Conservation (phyloP, 306 rosid species). For the Sechiopsis laciniata region DNA sequence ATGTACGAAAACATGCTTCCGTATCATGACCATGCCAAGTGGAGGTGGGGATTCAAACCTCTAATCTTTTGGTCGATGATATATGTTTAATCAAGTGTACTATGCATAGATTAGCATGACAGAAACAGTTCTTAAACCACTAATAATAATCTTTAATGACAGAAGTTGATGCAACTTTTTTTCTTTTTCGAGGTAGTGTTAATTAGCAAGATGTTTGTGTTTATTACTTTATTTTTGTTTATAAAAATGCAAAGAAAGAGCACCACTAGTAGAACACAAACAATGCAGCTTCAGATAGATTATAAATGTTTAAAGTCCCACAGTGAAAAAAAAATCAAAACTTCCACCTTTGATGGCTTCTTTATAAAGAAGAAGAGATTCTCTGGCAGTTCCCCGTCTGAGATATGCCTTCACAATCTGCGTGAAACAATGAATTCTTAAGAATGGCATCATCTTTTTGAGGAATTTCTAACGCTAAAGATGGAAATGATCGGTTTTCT, state of each 20-base stretch:
- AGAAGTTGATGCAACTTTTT: background rate
- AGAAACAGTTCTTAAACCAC: background rate
- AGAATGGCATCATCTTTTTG: background rate
- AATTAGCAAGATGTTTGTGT: background rate
- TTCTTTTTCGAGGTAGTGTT: no score
- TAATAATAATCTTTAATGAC: background rate
- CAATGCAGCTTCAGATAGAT: conserved; percentile 12
- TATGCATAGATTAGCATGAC: no score
- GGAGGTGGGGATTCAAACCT: background rate
- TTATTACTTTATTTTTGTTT: background rate
- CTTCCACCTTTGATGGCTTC: conserved; percentile 68
- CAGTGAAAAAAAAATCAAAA: background rate
- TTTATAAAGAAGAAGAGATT: conserved; percentile 47
- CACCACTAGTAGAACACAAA: background rate
- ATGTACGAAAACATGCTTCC: no score
- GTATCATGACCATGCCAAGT: background rate
- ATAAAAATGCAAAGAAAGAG: background rate
- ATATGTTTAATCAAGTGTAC: background rate
- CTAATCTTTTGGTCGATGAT: background rate
- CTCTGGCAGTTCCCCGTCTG: conserved; percentile 89
- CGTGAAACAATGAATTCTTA: conserved; percentile 17
- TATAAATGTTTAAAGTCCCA: background rate
- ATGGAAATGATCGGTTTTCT: background rate
- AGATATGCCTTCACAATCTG: conserved; percentile 92
- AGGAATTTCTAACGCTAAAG: background rate